These are phyloP conservation scores for Eudorina sp. DNA, from an alignment of 139 green algal species.

Conservation along the genomic window DNA sequence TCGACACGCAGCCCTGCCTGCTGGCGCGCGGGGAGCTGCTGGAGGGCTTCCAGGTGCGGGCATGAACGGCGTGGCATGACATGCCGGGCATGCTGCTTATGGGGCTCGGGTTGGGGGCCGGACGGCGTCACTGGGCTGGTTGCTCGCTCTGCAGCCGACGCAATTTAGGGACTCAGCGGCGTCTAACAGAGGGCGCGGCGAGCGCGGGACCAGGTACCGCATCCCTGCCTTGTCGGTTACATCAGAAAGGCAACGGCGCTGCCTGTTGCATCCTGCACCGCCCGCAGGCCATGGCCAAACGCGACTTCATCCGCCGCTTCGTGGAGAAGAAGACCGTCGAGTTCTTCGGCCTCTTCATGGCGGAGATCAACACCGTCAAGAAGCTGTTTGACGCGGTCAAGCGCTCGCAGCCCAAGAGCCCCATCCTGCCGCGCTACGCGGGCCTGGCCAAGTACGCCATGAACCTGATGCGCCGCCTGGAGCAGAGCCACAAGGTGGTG, in stretches of 20 bases:
- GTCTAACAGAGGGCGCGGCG: too few species aligned
- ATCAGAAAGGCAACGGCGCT: too few species aligned
- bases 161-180: too few species aligned
- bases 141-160: too few species aligned
- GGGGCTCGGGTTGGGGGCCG: too few species aligned
- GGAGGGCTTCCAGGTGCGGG: conserved; percentile 68
- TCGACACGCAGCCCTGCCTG: conserved; percentile 68
- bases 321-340: conserved; percentile 86
- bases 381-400: conserved; percentile 83
- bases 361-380: conserved; percentile 87
- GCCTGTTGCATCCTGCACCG: too few species aligned
- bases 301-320: conserved; percentile 69
- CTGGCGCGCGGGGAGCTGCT: conserved; percentile 67
- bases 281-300: conserved; percentile 75
- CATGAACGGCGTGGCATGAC: too few species aligned
- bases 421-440: conserved; percentile 79
- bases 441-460: conserved; percentile 76
- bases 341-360: conserved; percentile 78
- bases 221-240: too few species aligned
- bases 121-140: too few species aligned
- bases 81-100: too few species aligned
- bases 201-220: too few species aligned
- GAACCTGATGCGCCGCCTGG: conserved; percentile 72
- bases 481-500: conserved; percentile 57
- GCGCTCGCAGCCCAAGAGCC: conserved; percentile 69